phyloP scores from a whole-genome alignment of 495 filamentous ascomycete genomes.

The Neurospora intermedia region DNA sequence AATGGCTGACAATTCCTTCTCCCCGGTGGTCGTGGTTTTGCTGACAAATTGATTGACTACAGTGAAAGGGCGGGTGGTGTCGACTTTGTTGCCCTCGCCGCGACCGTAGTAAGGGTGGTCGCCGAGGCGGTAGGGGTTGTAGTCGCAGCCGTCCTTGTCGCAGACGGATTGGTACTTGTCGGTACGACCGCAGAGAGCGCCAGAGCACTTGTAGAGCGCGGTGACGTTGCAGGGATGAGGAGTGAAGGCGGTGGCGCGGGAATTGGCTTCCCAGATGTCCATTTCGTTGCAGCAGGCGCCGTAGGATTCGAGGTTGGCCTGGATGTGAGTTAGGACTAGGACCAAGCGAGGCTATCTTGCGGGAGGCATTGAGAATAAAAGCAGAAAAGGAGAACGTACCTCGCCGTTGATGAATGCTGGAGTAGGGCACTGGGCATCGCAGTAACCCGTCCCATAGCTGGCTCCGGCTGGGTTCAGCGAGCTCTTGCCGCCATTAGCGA shows the following conservation, averaged over 20 bases:
- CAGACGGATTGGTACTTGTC: slow-evolving; percentile 42
- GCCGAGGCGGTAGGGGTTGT: slow-evolving; percentile 53
- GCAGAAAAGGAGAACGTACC: slow-evolving; percentile 17
- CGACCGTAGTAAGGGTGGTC: slow-evolving; percentile 42
- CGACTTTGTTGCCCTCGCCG: slow-evolving; percentile 11
- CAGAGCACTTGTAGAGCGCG: slow-evolving; percentile 38
- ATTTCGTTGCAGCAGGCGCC: slow-evolving; percentile 55
- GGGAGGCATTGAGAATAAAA: too few relatives aligned
- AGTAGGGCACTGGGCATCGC: slow-evolving; percentile 55
- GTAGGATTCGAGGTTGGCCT: slow-evolving; percentile 39
- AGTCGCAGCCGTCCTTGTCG: slow-evolving; percentile 56
- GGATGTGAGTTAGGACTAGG: neutral
- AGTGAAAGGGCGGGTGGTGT: slow-evolving; percentile 35
- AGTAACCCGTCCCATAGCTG: slow-evolving; percentile 59
- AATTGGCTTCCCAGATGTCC: slow-evolving; percentile 59
- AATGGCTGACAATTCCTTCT: slow-evolving; percentile 44
- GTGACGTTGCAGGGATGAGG: slow-evolving; percentile 47
- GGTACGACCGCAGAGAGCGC: slow-evolving; percentile 36
- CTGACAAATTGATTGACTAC: slow-evolving; percentile 61
- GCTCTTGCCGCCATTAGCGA: slow-evolving; percentile 39
- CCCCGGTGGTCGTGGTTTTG: slow-evolving; percentile 12
- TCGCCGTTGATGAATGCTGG: slow-evolving; percentile 50
- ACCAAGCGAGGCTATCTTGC: too few relatives aligned
- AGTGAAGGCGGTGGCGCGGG: slow-evolving; percentile 40
- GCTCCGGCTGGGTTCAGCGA: slow-evolving; percentile 51